Conservation (phyloP, 1,284 basidiomycete genomes). For the Cryptococcus depauperatus region DNA sequence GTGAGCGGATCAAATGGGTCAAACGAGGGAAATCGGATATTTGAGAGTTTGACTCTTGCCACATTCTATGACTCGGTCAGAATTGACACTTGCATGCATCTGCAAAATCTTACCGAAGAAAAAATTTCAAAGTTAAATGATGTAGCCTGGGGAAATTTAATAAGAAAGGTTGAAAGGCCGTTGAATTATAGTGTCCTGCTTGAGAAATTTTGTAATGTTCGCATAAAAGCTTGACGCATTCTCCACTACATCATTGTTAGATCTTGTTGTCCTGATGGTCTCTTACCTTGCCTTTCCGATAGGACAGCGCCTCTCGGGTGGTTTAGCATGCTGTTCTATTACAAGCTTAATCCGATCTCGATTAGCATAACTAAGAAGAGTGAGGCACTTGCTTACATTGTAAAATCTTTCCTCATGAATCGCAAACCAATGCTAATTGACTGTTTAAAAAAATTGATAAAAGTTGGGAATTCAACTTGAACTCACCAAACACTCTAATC, state of each 20-base stretch:
- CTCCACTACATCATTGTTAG: conserved; percentile 18
- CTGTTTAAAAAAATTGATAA: background rate
- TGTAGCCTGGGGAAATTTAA: conserved; percentile 80
- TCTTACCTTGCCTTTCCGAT: conserved; percentile 58
- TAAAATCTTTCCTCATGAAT: conserved; percentile 70
- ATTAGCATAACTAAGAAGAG: background rate
- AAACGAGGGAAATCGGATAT: conserved; percentile 72
- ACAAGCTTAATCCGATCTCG: conserved; percentile 53
- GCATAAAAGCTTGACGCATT: conserved; percentile 66
- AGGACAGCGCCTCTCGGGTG: conserved; percentile 70
- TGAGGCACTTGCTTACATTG: conserved; percentile 51
- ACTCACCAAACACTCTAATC: conserved; percentile 72
- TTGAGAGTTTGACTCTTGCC: conserved; percentile 83
- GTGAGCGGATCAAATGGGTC: conserved; percentile 72
- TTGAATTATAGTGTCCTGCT: conserved; percentile 47
- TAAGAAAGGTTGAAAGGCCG: conserved; percentile 81
- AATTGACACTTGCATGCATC: too few relatives aligned
- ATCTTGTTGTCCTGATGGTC: background rate
- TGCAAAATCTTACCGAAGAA: conserved; percentile 53
- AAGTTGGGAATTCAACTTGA: too few relatives aligned
- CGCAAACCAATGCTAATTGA: conserved; percentile 57
- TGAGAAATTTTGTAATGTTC: conserved; percentile 53
- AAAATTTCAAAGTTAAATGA: conserved; percentile 73
- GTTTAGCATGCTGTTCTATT: conserved; percentile 73
- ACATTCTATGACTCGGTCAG: conserved; percentile 64